Evolutionary conservation across 2,329 filamentous ascomycete genomes (phyloP).

Genomic region (Botrytis fabae): DNA sequence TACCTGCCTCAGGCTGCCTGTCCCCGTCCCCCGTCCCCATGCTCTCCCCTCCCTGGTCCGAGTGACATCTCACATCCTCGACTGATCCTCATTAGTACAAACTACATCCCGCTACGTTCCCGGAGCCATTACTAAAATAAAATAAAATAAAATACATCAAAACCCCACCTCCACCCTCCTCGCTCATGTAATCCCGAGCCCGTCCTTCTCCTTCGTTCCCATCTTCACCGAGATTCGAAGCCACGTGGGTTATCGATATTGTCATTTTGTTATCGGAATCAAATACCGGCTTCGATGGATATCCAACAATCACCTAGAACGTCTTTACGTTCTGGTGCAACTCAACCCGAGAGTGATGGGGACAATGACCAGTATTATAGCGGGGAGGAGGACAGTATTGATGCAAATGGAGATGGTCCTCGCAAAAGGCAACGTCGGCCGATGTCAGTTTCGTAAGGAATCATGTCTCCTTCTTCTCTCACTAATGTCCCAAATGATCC

Average conservation of each 20-base stretch:
- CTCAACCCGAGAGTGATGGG: conserved; percentile 39
- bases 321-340: conserved; percentile 32
- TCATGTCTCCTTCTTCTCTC: conserved; percentile 37
- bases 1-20: too few relatives aligned
- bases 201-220: conserved; percentile 29
- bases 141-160: not conserved
- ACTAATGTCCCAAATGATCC: conserved; percentile 24
- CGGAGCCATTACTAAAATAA: not conserved
- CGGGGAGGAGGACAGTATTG: conserved; percentile 39
- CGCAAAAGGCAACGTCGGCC: conserved; percentile 49
- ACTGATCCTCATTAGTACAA: not conserved
- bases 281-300: conserved; percentile 34
- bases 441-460: conserved; percentile 51
- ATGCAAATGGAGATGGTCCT: conserved; percentile 40
- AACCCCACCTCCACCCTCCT: conserved; percentile 16
- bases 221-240: conserved; percentile 35
- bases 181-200: conserved; percentile 31
- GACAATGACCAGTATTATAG: conserved; percentile 35
- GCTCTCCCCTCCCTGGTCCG: too few relatives aligned
- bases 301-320: conserved; percentile 36
- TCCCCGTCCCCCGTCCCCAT: too few relatives aligned
- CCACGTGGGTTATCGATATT: conserved; percentile 9
- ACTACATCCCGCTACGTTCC: not conserved
- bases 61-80: not conserved
- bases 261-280: conserved; percentile 5